phyloP scores from a whole-genome alignment of 2,329 filamentous ascomycete genomes.

The Dendryphion nanum region DNA sequence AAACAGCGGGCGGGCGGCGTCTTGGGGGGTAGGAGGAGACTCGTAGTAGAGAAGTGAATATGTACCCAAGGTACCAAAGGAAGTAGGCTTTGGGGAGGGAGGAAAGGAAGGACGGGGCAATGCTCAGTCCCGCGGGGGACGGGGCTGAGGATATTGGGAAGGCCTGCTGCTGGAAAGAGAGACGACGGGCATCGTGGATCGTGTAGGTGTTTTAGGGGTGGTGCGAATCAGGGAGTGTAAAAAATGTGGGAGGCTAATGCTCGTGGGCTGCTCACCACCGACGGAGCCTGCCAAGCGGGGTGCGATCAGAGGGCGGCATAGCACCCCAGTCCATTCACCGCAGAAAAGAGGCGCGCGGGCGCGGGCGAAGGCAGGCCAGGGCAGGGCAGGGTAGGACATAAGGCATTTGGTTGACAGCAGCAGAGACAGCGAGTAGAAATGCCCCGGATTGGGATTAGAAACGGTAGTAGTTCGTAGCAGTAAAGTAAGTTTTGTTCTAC shows the following conservation, averaged over 20 bases:
- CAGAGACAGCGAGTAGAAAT: too few species aligned
- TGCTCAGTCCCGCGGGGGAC: slow-evolving; percentile 51
- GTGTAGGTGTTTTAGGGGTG: slow-evolving; percentile 34
- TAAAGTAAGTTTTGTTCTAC: too few species aligned
- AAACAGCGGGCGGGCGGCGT: slow-evolving; percentile 1
- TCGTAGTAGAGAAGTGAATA: neutral
- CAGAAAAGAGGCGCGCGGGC: too few species aligned
- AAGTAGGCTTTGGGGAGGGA: neutral
- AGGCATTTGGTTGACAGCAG: too few species aligned
- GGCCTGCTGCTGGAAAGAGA: slow-evolving; percentile 44
- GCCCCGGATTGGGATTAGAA: too few species aligned
- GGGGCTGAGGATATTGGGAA: slow-evolving; percentile 47
- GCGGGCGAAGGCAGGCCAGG: too few species aligned
- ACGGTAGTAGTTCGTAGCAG: too few species aligned
- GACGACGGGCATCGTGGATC: slow-evolving; percentile 36
- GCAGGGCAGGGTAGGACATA: too few species aligned
- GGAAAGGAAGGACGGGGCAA: slow-evolving; percentile 11
- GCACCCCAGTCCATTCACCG: too few species aligned
- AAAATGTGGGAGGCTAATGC: slow-evolving; percentile 28
- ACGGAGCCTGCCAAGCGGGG: too few species aligned
- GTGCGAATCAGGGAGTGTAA: slow-evolving; percentile 24
- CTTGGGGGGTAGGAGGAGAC: neutral
- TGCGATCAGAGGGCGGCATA: too few species aligned
- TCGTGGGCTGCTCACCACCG: too few species aligned
- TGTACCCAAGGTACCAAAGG: neutral